These are phyloP conservation scores for Chaetomium globosum DNA, from an alignment of 2,329 filamentous ascomycete genomes.

Conservation along the genomic window DNA sequence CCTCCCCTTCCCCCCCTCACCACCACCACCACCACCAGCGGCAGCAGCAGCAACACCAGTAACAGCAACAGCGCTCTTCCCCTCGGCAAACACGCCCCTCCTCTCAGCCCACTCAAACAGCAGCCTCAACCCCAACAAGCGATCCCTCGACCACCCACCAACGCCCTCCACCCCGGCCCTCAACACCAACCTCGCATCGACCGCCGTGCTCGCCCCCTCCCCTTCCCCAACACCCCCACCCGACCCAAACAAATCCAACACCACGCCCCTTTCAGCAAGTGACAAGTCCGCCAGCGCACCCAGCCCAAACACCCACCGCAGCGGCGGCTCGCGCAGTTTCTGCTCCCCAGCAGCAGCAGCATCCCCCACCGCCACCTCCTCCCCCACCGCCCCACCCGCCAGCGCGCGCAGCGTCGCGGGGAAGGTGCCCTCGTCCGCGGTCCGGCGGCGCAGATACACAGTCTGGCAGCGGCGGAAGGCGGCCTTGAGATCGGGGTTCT, in stretches of 20 bases:
- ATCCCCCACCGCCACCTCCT: background rate
- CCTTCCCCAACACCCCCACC: conserved; percentile 52
- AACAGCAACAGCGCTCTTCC: conserved; percentile 17
- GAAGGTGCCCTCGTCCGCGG: conserved; percentile 70
- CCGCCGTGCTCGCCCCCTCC: conserved; percentile 47
- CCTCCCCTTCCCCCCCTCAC: conserved; percentile 32
- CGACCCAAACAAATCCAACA: conserved; percentile 56
- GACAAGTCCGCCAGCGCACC: conserved; percentile 57
- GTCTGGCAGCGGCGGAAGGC: conserved; percentile 72
- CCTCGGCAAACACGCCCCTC: conserved; percentile 43
- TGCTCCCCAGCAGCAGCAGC: background rate
- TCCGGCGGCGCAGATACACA: conserved; percentile 71
- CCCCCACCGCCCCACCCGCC: conserved; percentile 46
- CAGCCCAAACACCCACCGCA: conserved; percentile 76
- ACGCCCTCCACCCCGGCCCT: conserved; percentile 49
- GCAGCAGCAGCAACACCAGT: background rate
- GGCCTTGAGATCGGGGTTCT: conserved; percentile 61
- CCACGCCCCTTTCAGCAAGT: conserved; percentile 66
- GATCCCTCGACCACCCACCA: conserved; percentile 43
- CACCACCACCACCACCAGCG: no score
- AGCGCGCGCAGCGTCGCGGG: conserved; percentile 73
- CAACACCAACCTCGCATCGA: conserved; percentile 74
- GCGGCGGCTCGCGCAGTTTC: conserved; percentile 51
- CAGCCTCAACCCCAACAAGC: conserved; percentile 53
- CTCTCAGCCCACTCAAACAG: conserved; percentile 61